A percentile compares a stretch with the other conserved stretches of the same genome.
These are phyloP conservation scores for Nyssa sinensis DNA, from an alignment of 148 eudicot species.

Conservation along the genomic window DNA sequence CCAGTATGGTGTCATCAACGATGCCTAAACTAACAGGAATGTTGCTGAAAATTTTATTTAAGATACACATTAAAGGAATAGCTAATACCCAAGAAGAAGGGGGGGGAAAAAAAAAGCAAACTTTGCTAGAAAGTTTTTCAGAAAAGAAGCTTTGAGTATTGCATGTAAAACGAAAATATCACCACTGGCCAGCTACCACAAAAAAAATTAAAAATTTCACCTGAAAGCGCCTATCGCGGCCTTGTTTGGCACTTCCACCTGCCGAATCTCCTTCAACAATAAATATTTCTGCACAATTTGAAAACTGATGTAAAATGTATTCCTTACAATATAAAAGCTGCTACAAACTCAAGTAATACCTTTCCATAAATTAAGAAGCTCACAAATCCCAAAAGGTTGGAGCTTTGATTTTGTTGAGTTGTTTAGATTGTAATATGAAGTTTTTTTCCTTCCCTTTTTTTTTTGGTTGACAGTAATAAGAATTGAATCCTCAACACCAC, in stretches of 20 bases:
- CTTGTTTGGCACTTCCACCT: constrained; percentile 99
- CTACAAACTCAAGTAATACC: background rate
- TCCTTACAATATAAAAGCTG: background rate
- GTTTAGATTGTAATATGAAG: too few relatives aligned
- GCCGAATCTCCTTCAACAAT: constrained; percentile 99
- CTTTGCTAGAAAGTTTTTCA: background rate
- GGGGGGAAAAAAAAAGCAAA: background rate
- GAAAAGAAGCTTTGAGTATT: background rate
- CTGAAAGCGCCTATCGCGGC: constrained; percentile 96
- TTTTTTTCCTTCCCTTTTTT: too few relatives aligned
- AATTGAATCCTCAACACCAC: too few relatives aligned
- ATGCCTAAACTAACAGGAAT: background rate
- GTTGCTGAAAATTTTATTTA: too few relatives aligned
- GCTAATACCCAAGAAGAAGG: too few relatives aligned
- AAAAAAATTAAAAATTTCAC: constrained; percentile 28
- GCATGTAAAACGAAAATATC: background rate
- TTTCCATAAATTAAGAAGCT: background rate
- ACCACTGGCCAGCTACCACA: background rate
- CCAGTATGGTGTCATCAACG: background rate
- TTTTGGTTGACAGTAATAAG: too few relatives aligned
- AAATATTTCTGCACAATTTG: constrained; percentile 73
- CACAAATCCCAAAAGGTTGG: background rate
- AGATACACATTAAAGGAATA: too few relatives aligned
- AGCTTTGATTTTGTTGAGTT: too few relatives aligned
- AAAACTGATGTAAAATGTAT: background rate